These are phyloP conservation scores for Teratosphaeria gauchensis DNA, from an alignment of 2,329 filamentous ascomycete species.

Conservation along the genomic window DNA sequence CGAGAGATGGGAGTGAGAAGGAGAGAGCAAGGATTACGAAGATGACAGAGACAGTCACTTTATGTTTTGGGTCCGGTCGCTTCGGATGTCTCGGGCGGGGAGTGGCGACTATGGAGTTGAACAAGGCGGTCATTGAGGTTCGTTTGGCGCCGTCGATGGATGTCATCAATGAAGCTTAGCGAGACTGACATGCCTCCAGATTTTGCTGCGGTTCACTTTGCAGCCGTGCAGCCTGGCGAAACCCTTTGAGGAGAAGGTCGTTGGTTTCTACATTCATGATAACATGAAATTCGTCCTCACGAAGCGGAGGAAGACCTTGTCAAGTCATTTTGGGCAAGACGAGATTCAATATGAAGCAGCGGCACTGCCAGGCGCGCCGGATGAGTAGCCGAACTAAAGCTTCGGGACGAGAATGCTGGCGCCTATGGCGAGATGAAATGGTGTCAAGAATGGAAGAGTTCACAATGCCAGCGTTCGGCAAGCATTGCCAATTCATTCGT, in stretches of 20 bases:
- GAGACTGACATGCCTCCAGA: slow-evolving; percentile 14
- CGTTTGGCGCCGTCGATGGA: slow-evolving; percentile 2
- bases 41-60: slow-evolving; percentile 28
- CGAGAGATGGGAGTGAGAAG: slow-evolving; percentile 16
- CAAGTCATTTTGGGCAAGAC: not conserved
- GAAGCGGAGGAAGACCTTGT: slow-evolving; percentile 13
- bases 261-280: slow-evolving; percentile 29
- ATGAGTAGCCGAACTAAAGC: slow-evolving; percentile 6
- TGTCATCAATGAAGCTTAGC: not conserved
- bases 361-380: slow-evolving; percentile 17
- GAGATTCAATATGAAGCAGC: slow-evolving; percentile 8
- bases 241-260: slow-evolving; percentile 28
- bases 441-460: no score
- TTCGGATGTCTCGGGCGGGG: slow-evolving; percentile 29
- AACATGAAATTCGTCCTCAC: slow-evolving; percentile 30
- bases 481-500: no score
- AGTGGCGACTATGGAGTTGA: slow-evolving; percentile 30
- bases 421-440: no score
- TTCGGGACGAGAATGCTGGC: no score
- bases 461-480: no score
- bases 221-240: slow-evolving; percentile 28
- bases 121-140: slow-evolving; percentile 30
- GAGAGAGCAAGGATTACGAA: slow-evolving; percentile 19
- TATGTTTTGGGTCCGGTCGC: slow-evolving; percentile 28
- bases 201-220: slow-evolving; percentile 27